Evolutionary conservation across 202 grass and related monocot genomes (phyloP), one percentile per base, ranked within the genome.

Genomic region (Dendrocalamus latiflorus): DNA sequence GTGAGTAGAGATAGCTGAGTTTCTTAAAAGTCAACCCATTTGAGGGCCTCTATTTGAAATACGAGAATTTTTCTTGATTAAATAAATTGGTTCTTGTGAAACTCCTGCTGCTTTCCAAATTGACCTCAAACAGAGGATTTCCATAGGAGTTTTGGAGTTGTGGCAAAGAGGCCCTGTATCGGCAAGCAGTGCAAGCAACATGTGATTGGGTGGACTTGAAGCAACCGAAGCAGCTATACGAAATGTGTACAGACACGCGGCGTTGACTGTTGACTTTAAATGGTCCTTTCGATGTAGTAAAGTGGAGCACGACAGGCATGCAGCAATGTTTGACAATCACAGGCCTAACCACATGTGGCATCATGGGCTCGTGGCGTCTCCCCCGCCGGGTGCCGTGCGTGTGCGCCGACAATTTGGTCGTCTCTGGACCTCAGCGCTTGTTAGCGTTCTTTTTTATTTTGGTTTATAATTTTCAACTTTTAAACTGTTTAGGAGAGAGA

Each of bases 291-390:
- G 3, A 9, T 37, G 22, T n/a, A 22, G 15, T 61, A 38, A 18
- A 6, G 43, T 10, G 61, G 15, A 14, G 62, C 57, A 7, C 14
- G 21, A 24, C 41, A 45, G 11, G 73, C 51, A 5, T 55, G 73
- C 34, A 30, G 41, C 54, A n/a, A 50, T 37, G 62, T 67, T 66
- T 84, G 72, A 84, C 81, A 34, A 12, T 8, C 14, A 42, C 39
- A 16, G 6, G 37, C 61, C 37, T 18, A 68, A 16, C 53, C 65
- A 49, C 65, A 28, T 49, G 83, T 39, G 41, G 54, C 22, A 49
- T 24, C 12, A 20, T 30, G 9, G 2, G 26, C 56, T 28, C 37
- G 13, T 22, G 21, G 53, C 74, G 0, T 30, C 42, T 10, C 17
- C 63, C 16, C 17, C 49, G 6, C 49, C 22, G 20, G 1, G 24